A percentile compares a stretch with the other conserved stretches of the same genome.
Evolutionary conservation across 805 yeast genomes (phyloP).

Genomic region (Hanseniaspora occidentalis): DNA sequence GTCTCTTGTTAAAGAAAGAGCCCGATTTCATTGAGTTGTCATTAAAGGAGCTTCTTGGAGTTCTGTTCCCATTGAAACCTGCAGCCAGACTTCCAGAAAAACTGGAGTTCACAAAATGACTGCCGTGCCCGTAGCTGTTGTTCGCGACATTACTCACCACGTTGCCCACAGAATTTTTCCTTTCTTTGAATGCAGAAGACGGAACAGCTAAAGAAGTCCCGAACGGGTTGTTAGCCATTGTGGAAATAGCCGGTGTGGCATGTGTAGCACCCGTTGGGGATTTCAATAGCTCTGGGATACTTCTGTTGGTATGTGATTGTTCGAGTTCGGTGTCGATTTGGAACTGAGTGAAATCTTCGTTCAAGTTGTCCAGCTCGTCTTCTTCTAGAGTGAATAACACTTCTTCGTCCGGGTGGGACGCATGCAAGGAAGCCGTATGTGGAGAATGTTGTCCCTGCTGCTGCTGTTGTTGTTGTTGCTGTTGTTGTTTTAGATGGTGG

Average conservation of each 20-base stretch:
- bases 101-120: too few species aligned
- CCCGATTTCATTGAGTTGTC: neutral
- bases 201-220: too few species aligned
- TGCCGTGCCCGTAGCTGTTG: too few species aligned
- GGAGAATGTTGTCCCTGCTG: neutral
- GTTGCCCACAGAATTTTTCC: too few species aligned
- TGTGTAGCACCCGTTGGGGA: slow-evolving; percentile 12
- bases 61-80: neutral
- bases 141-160: too few species aligned
- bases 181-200: too few species aligned
- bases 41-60: neutral
- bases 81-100: too few species aligned
- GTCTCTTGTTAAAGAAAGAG: neutral
- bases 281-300: slow-evolving; percentile 20
- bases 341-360: slow-evolving; percentile 3
- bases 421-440: slow-evolving; percentile 1
- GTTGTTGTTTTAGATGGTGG: neutral
- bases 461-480: neutral
- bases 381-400: slow-evolving; percentile 25
- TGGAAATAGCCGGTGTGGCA: too few species aligned
- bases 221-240: too few species aligned
- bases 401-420: slow-evolving; percentile 22
- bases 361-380: slow-evolving; percentile 12
- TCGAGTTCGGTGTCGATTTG: slow-evolving; percentile 10
- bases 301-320: slow-evolving; percentile 13